These are phyloP conservation scores for Aspergillus ellipticus DNA, from an alignment of 495 filamentous ascomycete species.

Conservation along the genomic window DNA sequence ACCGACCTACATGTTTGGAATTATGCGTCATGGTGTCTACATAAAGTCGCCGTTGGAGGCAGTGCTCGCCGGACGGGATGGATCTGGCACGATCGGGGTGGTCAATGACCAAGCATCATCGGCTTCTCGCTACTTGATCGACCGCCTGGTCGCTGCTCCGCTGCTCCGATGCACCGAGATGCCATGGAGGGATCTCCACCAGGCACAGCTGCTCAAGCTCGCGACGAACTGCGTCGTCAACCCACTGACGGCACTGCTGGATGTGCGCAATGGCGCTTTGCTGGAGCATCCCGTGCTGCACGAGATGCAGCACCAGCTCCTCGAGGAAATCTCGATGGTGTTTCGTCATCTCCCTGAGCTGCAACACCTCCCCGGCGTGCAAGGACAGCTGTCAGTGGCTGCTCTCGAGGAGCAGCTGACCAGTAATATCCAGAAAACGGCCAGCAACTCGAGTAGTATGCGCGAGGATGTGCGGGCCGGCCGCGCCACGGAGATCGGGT, in stretches of 20 bases:
- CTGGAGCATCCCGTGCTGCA: constrained; percentile 48
- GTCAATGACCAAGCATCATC: background rate
- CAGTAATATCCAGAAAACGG: constrained; percentile 54
- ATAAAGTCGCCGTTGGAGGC: constrained; percentile 17
- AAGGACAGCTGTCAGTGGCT: constrained; percentile 40
- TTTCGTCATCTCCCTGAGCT: constrained; percentile 58
- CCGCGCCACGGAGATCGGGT: constrained; percentile 64
- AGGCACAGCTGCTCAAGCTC: constrained; percentile 65
- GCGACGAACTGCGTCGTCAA: constrained; percentile 71
- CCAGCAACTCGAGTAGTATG: constrained; percentile 68
- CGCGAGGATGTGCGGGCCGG: constrained; percentile 63
- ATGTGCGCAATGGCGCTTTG: constrained; percentile 64
- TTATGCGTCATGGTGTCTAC: constrained; percentile 23
- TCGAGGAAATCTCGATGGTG: constrained; percentile 51
- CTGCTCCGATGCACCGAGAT: constrained; percentile 28
- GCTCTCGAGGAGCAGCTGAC: constrained; percentile 49
- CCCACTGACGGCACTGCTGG: constrained; percentile 65
- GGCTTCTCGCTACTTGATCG: constrained; percentile 22
- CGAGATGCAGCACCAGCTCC: constrained; percentile 46
- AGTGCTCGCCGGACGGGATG: constrained; percentile 19
- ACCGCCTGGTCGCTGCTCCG: constrained; percentile 26
- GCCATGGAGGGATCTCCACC: constrained; percentile 24
- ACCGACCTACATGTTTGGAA: constrained; percentile 22
- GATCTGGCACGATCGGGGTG: constrained; percentile 13
- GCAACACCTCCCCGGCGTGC: constrained; percentile 43